phyloP scores from a whole-genome alignment of 2,329 filamentous ascomycete species.

The Aureobasidium sp. region DNA sequence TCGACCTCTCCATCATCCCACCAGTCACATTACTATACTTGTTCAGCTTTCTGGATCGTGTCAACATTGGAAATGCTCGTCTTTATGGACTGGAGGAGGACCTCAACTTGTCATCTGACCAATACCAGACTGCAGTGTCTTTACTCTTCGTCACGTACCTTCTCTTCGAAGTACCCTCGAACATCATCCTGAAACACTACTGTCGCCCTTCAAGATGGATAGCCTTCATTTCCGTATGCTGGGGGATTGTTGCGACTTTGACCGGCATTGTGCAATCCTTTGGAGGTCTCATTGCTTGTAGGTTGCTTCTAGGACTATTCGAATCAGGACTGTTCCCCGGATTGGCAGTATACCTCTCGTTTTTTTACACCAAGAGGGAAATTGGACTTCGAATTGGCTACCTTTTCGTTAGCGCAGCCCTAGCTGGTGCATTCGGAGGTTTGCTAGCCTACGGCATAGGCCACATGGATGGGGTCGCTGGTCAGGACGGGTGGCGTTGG shows the following conservation, averaged over 20 bases:
- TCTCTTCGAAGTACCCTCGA: conserved; percentile 39
- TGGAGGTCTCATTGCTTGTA: conserved; percentile 57
- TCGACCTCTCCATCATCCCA: conserved; percentile 60
- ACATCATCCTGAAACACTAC: conserved; percentile 40
- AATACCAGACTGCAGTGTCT: conserved; percentile 55
- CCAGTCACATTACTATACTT: conserved; percentile 64
- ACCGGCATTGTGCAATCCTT: conserved; percentile 63
- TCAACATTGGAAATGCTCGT: conserved; percentile 51
- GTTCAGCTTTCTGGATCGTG: conserved; percentile 65
- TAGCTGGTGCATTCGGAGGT: conserved; percentile 66
- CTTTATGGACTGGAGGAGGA: conserved; percentile 59
- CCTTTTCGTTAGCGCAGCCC: conserved; percentile 62
- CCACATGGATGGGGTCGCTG: conserved; percentile 60
- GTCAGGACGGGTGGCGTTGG: conserved; percentile 63
- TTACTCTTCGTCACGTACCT: conserved; percentile 42
- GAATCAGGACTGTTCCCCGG: conserved; percentile 68
- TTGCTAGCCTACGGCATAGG: conserved; percentile 68
- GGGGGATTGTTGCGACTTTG: conserved; percentile 60
- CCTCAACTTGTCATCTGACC: conserved; percentile 51
- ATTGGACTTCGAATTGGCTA: conserved; percentile 66
- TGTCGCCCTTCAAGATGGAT: conserved; percentile 37
- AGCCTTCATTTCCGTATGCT: conserved; percentile 53
- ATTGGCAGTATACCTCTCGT: conserved; percentile 57
- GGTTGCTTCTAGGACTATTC: conserved; percentile 60
- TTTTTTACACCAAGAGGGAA: conserved; percentile 72